A percentile compares a stretch with the other conserved stretches of the same genome.
Evolutionary conservation across 441 rosid species (phyloP).

Genomic region (Populus hybrid): DNA sequence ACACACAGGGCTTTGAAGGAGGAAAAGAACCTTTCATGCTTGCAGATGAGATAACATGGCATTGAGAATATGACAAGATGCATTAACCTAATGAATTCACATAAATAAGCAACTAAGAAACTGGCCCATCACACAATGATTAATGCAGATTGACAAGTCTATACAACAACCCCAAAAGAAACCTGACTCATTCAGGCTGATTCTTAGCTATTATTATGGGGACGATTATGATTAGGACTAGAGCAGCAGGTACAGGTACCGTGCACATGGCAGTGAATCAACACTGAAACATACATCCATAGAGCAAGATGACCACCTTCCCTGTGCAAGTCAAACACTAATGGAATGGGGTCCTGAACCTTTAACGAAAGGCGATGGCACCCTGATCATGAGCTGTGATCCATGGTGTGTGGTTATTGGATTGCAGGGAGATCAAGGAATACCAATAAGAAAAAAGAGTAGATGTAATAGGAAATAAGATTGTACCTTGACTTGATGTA

Average conservation of each 20-base stretch:
- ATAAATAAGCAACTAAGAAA: neutral
- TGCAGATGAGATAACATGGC: neutral
- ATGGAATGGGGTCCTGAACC: slow-evolving; percentile 6
- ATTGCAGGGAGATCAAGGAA: neutral
- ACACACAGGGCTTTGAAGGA: neutral
- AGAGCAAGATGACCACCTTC: neutral
- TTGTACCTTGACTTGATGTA: slow-evolving; percentile 2
- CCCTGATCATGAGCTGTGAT: neutral
- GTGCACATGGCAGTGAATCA: neutral
- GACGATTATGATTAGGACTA: neutral
- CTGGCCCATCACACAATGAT: neutral
- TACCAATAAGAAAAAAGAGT: neutral
- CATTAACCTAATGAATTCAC: neutral
- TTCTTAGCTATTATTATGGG: neutral
- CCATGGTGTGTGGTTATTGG: neutral
- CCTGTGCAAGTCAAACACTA: slow-evolving; percentile 11
- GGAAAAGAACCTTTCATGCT: neutral
- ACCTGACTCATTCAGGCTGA: neutral
- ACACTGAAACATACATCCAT: neutral
- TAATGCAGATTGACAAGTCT: neutral
- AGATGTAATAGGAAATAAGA: neutral
- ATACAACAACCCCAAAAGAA: neutral
- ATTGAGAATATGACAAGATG: neutral
- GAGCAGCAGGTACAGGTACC: neutral
- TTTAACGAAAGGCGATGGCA: slow-evolving; percentile 19